Evolutionary conservation across 1,284 basidiomycete species (phyloP).

Genomic region (Porodaedalea pini): DNA sequence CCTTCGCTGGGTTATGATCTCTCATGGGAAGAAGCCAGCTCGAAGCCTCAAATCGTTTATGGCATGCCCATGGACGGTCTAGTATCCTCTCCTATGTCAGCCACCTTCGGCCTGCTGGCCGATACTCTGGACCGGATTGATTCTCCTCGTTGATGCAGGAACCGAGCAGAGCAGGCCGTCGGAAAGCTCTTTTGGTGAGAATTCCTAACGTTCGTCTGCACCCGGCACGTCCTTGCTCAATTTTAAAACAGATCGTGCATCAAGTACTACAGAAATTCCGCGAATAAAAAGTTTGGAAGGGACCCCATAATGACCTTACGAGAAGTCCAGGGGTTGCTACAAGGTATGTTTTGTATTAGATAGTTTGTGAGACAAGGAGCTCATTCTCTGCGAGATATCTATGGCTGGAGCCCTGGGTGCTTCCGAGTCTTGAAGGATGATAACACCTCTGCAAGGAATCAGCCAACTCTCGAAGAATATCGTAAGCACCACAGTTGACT

Average conservation of each 20-base stretch:
- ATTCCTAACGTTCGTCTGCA: too few species aligned
- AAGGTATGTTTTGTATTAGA: constrained; percentile 10
- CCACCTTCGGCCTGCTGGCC: too few species aligned
- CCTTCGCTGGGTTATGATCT: background rate
- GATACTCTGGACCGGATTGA: too few species aligned
- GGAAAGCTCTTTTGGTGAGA: constrained; percentile 16
- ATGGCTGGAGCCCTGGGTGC: constrained; percentile 14
- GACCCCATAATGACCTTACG: constrained; percentile 20
- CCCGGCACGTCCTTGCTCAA: background rate
- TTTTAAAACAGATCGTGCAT: too few species aligned
- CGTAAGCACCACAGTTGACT: constrained; percentile 9
- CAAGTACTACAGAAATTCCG: constrained; percentile 11
- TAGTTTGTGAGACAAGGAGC: background rate
- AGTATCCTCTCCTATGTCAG: too few species aligned
- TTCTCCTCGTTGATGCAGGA: too few species aligned
- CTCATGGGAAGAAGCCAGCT: background rate
- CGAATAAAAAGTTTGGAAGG: constrained; percentile 12
- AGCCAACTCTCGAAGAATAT: constrained; percentile 20
- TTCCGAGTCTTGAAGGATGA: constrained; percentile 22
- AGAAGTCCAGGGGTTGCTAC: constrained; percentile 16
- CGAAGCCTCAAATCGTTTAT: too few species aligned
- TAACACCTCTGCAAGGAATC: background rate
- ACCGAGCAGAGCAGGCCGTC: too few species aligned
- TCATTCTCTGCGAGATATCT: background rate
- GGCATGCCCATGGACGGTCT: background rate